Evolutionary conservation across 371 early-diverging fungal genomes (phyloP), one percentile per base, ranked within the genome.

Genomic region (Coemansia sp.): DNA sequence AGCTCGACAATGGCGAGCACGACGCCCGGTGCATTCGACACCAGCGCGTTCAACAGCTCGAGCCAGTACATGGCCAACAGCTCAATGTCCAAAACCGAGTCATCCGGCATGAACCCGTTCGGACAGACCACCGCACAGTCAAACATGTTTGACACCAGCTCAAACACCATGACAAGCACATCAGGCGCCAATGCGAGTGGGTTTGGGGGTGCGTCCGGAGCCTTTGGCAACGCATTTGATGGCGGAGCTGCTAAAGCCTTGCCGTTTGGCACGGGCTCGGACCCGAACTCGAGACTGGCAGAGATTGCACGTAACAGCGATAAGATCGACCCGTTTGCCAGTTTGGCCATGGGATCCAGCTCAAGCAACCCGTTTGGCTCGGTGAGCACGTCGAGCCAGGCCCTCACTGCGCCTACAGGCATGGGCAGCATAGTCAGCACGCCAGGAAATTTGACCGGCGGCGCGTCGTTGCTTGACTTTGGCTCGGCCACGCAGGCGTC

Each of bases 251-350:
- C 83, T 36, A 71, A 78, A 63, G 52, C 81, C 26, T 59, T 85
- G 66, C 72, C 78, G 1, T 73, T 66, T 41, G 80, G 80, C 6
- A 62, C 51, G 13, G 65, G 59, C 55, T 62, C 70, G 23, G 71
- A 63, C 39, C 78, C 71, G 12, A 75, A 70, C 62, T 65, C 79
- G 7, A 66, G 41, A 36, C 23, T 83, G 2, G 80, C 71, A 3
- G 83, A 84, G 64, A 78, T 82, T 69, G 82, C 83, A 9, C 80
- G 83, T 40, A 82, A 83, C 66, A 80, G 80, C 73, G 72, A 69
- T 15, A 58, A 70, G 26, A 87, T 88, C 53, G 88, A 88, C 65
- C 88, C 88, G 49, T 84, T 84, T 61, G 84, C 84, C 41, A 84
- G 79, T 69, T 58, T 84, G 28, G 84, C 84, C n/a, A 63, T 81